These are phyloP conservation scores for Lepidium didymum DNA, from an alignment of 345 rosid genomes.

Conservation along the genomic window DNA sequence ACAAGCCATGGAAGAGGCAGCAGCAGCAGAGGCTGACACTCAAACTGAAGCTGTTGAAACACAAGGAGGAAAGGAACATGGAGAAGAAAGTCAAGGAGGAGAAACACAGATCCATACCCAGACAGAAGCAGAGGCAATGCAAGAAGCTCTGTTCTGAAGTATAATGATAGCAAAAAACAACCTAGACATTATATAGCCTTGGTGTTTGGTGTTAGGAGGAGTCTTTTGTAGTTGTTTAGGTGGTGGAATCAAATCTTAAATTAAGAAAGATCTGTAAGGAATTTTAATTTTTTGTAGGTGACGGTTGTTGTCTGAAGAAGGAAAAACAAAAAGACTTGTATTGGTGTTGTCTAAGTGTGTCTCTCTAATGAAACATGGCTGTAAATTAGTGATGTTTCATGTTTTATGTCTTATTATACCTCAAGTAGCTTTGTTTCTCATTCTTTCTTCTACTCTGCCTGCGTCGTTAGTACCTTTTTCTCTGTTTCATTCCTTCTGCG, in stretches of 20 bases:
- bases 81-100: not conserved
- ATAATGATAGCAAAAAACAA: not conserved
- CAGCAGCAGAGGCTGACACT: not conserved
- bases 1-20: constrained; percentile 23
- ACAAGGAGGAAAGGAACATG: constrained; percentile 18
- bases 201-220: constrained; percentile 15
- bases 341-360: not conserved
- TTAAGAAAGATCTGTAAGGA: not conserved
- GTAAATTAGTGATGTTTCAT: constrained; percentile 16
- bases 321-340: not conserved
- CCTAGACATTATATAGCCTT: constrained; percentile 15
- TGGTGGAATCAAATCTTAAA: not conserved
- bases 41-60: constrained; percentile 7
- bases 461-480: not conserved
- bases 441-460: not conserved
- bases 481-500: not conserved
- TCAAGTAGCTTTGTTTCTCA: not conserved
- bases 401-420: not conserved
- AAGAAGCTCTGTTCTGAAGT: constrained; percentile 11
- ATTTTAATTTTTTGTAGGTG: not conserved
- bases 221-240: not conserved
- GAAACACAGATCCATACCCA: not conserved
- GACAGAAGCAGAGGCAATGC: constrained; percentile 25
- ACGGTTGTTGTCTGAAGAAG: not conserved
- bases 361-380: constrained; percentile 9